Percentiles rank a stretch among this genome's conserved stretches.
Conservation (phyloP, 306 rosid genomes). For the Canavalia gladiata region DNA sequence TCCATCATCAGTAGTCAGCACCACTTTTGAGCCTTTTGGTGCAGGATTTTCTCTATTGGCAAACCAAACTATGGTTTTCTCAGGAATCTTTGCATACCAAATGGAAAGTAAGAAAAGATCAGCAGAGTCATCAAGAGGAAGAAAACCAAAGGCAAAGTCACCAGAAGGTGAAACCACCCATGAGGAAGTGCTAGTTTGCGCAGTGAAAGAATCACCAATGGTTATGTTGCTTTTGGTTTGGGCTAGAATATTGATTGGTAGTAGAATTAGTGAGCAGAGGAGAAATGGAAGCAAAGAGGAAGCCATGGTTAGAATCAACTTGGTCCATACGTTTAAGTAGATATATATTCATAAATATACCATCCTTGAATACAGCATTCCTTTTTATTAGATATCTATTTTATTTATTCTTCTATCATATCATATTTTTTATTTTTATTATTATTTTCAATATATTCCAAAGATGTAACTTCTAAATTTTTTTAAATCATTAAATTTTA, state of each 20-base stretch:
- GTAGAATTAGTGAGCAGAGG: constrained; percentile 35
- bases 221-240: constrained; percentile 44
- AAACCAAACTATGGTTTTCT: constrained; percentile 63
- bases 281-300: constrained; percentile 30
- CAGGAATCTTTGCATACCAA: constrained; percentile 62
- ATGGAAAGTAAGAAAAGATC: constrained; percentile 58
- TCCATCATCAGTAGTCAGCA: constrained; percentile 49
- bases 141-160: constrained; percentile 74
- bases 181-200: constrained; percentile 42
- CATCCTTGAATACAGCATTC: no score
- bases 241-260: constrained; percentile 44
- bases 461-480: no score
- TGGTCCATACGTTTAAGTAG: not conserved
- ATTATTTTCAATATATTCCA: no score
- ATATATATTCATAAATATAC: no score
- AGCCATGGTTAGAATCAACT: constrained; percentile 42
- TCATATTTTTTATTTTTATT: no score
- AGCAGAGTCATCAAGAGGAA: not conserved
- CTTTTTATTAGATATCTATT: no score
- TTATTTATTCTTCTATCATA: no score
- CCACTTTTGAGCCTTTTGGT: constrained; percentile 56
- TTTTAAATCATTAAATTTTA: no score
- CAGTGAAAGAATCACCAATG: constrained; percentile 49
- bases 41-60: constrained; percentile 51
- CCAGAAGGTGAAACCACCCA: constrained; percentile 69